These are phyloP conservation scores for Plasmodium vivax DNA, from an alignment of 169 alveolate species.

Conservation along the genomic window DNA sequence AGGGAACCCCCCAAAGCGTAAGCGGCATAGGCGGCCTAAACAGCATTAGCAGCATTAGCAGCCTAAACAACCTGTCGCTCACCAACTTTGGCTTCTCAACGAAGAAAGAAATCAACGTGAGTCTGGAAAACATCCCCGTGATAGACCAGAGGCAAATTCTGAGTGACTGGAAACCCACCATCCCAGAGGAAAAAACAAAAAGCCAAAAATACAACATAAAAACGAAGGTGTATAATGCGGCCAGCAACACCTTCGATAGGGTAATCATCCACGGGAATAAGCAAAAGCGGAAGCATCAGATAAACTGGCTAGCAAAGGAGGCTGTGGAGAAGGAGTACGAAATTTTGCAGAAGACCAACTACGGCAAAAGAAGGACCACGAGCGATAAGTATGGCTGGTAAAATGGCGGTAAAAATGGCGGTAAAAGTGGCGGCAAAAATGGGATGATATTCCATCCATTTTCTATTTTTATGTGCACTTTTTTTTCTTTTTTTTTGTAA, in stretches of 20 bases:
- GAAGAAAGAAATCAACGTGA: constrained; percentile 38
- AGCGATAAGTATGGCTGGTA: constrained; percentile 90
- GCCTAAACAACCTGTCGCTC: background rate
- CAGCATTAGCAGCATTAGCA: background rate
- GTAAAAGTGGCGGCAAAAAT: constrained; percentile 75
- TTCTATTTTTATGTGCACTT: background rate
- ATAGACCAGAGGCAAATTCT: constrained; percentile 49
- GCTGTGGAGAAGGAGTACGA: constrained; percentile 89
- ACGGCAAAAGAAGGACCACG: constrained; percentile 84
- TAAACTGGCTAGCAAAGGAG: constrained; percentile 89
- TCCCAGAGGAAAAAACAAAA: constrained; percentile 31
- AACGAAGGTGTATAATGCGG: constrained; percentile 58
- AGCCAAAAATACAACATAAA: constrained; percentile 48
- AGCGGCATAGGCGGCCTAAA: no score
- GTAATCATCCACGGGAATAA: constrained; percentile 70
- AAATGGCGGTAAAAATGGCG: background rate
- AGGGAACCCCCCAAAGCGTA: background rate
- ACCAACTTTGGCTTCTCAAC: constrained; percentile 25
- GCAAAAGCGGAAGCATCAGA: constrained; percentile 79
- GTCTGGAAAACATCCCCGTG: constrained; percentile 37
- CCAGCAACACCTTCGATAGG: constrained; percentile 64
- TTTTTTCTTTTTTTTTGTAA: background rate
- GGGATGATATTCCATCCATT: background rate
- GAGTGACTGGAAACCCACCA: constrained; percentile 48
- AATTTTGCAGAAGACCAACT: constrained; percentile 84